Evolutionary conservation across 2,329 filamentous ascomycete genomes (phyloP).

Genomic region (Fusarium robinianum): DNA sequence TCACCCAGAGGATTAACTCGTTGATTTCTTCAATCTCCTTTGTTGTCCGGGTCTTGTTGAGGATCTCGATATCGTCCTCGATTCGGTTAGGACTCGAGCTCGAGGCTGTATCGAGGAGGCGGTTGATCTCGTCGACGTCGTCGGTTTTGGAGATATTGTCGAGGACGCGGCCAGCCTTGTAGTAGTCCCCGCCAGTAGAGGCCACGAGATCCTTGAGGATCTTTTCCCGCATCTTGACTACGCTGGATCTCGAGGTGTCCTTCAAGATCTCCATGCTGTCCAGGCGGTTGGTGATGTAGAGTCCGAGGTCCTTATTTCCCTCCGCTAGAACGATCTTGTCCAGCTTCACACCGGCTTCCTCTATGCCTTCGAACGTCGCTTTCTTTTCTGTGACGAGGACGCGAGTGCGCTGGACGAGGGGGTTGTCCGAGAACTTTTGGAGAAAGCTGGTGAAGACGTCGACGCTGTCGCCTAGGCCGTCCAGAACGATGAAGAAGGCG

Average conservation of each 20-base stretch:
- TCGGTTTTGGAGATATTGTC: constrained; percentile 41
- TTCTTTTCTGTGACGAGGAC: constrained; percentile 36
- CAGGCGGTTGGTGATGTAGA: constrained; percentile 39
- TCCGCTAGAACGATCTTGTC: constrained; percentile 33
- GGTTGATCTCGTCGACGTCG: constrained; percentile 41
- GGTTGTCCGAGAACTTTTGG: constrained; percentile 25
- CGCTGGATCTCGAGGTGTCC: constrained; percentile 32
- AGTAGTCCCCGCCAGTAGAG: constrained; percentile 13
- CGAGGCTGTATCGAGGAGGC: constrained; percentile 38
- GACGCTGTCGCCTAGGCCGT: constrained; percentile 34
- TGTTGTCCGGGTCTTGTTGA: constrained; percentile 39
- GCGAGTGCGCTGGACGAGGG: constrained; percentile 30
- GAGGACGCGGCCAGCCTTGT: constrained; percentile 28
- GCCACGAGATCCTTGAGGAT: constrained; percentile 25
- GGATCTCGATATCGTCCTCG: constrained; percentile 38
- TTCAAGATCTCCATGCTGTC: constrained; percentile 39
- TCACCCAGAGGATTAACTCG: constrained; percentile 45
- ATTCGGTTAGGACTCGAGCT: constrained; percentile 41
- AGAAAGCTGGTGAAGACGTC: constrained; percentile 29
- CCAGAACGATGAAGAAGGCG: constrained; percentile 42
- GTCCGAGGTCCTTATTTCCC: constrained; percentile 37
- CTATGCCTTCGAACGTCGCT: constrained; percentile 20
- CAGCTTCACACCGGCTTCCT: constrained; percentile 24
- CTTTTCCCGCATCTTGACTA: constrained; percentile 39
- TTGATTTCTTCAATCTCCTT: constrained; percentile 46